These are phyloP conservation scores for Lachnellula subtilissima DNA, from an alignment of 2,329 filamentous ascomycete species.

Conservation along the genomic window DNA sequence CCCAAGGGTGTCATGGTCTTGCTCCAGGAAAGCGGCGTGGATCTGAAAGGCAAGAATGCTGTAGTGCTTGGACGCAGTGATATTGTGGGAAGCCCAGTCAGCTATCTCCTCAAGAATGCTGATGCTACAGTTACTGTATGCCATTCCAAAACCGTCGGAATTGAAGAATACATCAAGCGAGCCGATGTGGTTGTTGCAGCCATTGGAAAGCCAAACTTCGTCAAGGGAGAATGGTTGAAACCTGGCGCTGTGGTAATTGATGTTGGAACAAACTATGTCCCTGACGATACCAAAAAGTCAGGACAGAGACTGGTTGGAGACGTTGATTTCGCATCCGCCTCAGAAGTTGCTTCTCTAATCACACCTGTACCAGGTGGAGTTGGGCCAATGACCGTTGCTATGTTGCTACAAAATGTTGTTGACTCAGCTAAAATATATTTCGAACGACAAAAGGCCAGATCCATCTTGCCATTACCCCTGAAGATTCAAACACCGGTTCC, in stretches of 20 bases:
- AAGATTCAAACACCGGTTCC: constrained; percentile 77
- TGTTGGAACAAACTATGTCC: constrained; percentile 93
- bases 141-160: constrained; percentile 77
- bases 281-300: constrained; percentile 84
- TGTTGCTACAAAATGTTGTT: constrained; percentile 94
- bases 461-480: constrained; percentile 76
- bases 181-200: constrained; percentile 91
- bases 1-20: constrained; percentile 96
- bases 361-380: constrained; percentile 96
- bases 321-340: constrained; percentile 83
- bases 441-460: constrained; percentile 74
- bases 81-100: constrained; percentile 95
- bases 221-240: constrained; percentile 96
- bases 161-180: constrained; percentile 69
- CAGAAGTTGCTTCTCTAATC: constrained; percentile 82
- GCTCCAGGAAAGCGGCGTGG: constrained; percentile 75
- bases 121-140: constrained; percentile 96
- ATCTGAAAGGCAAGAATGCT: constrained; percentile 83
- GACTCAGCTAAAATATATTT: constrained; percentile 78
- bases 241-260: constrained; percentile 93
- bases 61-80: constrained; percentile 94
- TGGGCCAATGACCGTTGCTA: constrained; percentile 97
- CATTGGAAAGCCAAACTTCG: constrained; percentile 80
- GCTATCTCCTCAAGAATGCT: constrained; percentile 89
- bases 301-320: constrained; percentile 90